A percentile compares a stretch with the other conserved stretches of the same genome.
These are phyloP conservation scores for Colletotrichum coccodes DNA, from an alignment of 2,329 filamentous ascomycete species.

Conservation along the genomic window DNA sequence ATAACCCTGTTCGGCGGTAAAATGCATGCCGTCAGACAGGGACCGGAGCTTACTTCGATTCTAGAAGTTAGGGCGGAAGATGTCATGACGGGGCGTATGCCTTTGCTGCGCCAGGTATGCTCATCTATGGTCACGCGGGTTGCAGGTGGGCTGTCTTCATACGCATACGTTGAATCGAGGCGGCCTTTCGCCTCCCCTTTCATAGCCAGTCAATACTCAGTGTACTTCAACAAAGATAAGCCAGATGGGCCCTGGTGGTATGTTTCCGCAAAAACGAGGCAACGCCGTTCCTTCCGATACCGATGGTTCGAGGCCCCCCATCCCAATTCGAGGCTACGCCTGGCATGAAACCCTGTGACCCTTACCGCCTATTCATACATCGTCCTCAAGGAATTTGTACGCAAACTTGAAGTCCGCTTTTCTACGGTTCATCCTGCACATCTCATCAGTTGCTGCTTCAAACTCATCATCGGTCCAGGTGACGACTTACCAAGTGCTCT, in stretches of 20 bases:
- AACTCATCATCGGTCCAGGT: neutral
- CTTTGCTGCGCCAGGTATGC: slow-evolving; percentile 5
- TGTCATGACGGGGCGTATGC: neutral
- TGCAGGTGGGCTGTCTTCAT: slow-evolving; percentile 11
- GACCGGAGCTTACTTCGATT: neutral
- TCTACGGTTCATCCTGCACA: slow-evolving; percentile 91
- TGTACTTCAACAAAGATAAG: slow-evolving; percentile 29
- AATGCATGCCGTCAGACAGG: neutral
- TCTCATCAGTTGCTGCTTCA: slow-evolving; percentile 30
- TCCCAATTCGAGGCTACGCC: slow-evolving; percentile 30
- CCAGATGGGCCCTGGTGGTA: slow-evolving; percentile 23
- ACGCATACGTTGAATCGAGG: slow-evolving; percentile 13
- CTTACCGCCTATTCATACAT: slow-evolving; percentile 63
- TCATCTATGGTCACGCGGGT: slow-evolving; percentile 13
- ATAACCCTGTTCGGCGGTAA: neutral
- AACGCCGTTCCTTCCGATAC: slow-evolving; percentile 29
- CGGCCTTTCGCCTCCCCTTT: slow-evolving; percentile 8
- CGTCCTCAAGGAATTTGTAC: slow-evolving; percentile 97
- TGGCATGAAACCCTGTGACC: slow-evolving; percentile 28
- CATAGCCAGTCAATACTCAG: slow-evolving; percentile 28
- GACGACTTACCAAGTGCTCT: slow-evolving; percentile 89
- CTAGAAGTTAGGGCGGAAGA: neutral
- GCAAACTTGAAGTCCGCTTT: slow-evolving; percentile 99
- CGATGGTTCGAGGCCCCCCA: slow-evolving; percentile 20
- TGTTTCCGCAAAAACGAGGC: slow-evolving; percentile 32